These are phyloP conservation scores for Termitomyces eurrhizus DNA, from an alignment of 768 basidiomycete species.

Conservation along the genomic window DNA sequence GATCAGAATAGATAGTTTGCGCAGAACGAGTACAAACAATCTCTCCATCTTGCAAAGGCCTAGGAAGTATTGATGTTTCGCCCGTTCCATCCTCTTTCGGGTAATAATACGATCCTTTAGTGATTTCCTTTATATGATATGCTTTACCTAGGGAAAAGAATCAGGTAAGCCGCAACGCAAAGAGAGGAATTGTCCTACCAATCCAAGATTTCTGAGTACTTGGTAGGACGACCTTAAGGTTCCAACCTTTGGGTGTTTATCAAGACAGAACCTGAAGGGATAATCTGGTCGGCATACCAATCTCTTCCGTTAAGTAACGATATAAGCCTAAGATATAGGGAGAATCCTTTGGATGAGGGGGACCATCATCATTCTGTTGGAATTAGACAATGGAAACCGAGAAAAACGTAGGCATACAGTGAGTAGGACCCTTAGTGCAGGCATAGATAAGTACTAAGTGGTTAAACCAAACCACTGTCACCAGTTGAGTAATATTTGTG, in stretches of 20 bases:
- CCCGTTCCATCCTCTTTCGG: conserved; percentile 68
- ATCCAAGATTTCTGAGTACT: conserved; percentile 88
- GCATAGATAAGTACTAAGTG: conserved; percentile 10
- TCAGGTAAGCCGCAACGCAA: not conserved
- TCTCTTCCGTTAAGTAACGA: conserved; percentile 48
- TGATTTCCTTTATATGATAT: conserved; percentile 72
- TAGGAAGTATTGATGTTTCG: conserved; percentile 54
- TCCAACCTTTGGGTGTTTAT: conserved; percentile 49
- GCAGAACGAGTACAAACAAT: conserved; percentile 33
- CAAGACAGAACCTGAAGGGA: not conserved
- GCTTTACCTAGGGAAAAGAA: conserved; percentile 56
- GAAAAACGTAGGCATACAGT: conserved; percentile 26
- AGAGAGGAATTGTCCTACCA: conserved; percentile 37
- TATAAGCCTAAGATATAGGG: conserved; percentile 76
- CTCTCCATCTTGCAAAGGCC: conserved; percentile 74
- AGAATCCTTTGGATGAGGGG: conserved; percentile 60
- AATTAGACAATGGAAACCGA: not conserved
- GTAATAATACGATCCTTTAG: conserved; percentile 72
- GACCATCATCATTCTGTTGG: conserved; percentile 79
- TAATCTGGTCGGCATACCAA: conserved; percentile 40
- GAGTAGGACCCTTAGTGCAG: conserved; percentile 33
- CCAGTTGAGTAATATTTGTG: not conserved
- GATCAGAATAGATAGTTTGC: not conserved
- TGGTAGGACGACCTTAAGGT: conserved; percentile 77
- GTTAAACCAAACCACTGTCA: not conserved